Conservation (phyloP, 2,329 filamentous ascomycete genomes). For the Aureobasidium sp. region DNA sequence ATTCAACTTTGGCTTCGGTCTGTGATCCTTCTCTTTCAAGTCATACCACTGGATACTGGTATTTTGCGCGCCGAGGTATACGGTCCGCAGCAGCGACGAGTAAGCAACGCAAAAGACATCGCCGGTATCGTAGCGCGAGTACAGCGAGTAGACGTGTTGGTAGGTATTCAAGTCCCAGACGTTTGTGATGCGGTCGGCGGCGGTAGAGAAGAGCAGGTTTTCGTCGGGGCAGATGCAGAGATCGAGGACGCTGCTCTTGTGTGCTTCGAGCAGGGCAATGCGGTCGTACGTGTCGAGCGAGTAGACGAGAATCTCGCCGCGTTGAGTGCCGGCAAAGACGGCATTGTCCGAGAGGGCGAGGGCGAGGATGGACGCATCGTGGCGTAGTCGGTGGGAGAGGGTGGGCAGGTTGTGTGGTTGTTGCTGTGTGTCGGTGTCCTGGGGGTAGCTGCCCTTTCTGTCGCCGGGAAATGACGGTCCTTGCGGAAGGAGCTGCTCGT, state of each 20-base stretch:
- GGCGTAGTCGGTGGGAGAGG: constrained; percentile 65
- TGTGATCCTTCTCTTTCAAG: constrained; percentile 54
- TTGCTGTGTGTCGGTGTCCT: not conserved
- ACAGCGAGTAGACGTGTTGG: constrained; percentile 75
- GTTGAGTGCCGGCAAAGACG: constrained; percentile 87
- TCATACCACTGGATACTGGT: constrained; percentile 90
- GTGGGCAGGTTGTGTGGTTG: constrained; percentile 40
- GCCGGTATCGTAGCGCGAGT: constrained; percentile 87
- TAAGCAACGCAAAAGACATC: constrained; percentile 95
- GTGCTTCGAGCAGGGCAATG: constrained; percentile 70
- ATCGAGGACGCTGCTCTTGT: constrained; percentile 83
- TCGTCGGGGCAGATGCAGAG: constrained; percentile 71
- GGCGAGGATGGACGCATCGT: constrained; percentile 72
- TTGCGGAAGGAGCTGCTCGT: constrained; percentile 13
- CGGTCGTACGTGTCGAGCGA: constrained; percentile 81
- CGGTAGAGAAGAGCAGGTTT: constrained; percentile 78
- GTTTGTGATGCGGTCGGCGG: constrained; percentile 87
- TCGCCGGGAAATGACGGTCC: not conserved
- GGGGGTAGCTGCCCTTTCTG: not conserved
- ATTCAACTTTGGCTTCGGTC: constrained; percentile 53
- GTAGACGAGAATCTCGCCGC: constrained; percentile 87
- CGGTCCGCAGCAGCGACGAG: constrained; percentile 66
- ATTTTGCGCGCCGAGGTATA: constrained; percentile 91
- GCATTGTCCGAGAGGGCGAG: constrained; percentile 71
- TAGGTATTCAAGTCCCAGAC: constrained; percentile 80